phyloP scores from a whole-genome alignment of 2,329 filamentous ascomycete species.

The Fusarium beomiforme region DNA sequence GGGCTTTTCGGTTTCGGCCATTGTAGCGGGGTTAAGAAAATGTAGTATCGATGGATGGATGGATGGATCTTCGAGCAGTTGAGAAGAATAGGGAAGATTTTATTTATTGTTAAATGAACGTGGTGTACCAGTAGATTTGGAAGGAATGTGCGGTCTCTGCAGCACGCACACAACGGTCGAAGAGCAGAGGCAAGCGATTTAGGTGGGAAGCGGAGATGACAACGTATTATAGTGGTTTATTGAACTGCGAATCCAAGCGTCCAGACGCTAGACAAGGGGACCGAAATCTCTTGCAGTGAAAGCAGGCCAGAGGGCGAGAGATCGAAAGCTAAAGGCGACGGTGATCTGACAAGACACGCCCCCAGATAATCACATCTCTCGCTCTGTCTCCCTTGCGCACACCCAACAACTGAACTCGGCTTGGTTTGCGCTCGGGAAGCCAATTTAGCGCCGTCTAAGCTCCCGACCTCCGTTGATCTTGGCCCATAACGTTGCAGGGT shows the following conservation, averaged over 20 bases:
- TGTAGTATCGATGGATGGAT: neutral
- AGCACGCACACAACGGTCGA: constrained; percentile 1
- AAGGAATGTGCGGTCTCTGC: constrained; percentile 33
- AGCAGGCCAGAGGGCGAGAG: neutral
- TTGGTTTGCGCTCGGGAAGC: constrained; percentile 16
- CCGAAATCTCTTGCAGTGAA: constrained; percentile 7
- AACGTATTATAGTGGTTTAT: constrained; percentile 28
- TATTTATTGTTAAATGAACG: constrained; percentile 26
- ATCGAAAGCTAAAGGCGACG: neutral
- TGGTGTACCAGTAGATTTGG: constrained; percentile 15
- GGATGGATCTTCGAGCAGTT: neutral
- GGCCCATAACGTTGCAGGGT: neutral
- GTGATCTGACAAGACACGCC: neutral
- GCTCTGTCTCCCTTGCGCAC: constrained; percentile 16
- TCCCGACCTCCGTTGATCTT: constrained; percentile 34
- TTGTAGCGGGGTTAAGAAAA: neutral
- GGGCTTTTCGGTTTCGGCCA: constrained; percentile 41
- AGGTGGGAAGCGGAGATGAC: constrained; percentile 16
- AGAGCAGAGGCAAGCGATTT: neutral
- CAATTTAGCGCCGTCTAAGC: constrained; percentile 1
- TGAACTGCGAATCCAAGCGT: neutral
- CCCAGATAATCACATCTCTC: neutral
- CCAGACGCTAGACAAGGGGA: constrained; percentile 13
- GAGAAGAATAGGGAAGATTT: neutral
- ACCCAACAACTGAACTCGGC: neutral